phyloP scores from a whole-genome alignment of 805 yeast genomes.

The Komagataella kurtzmanii region DNA sequence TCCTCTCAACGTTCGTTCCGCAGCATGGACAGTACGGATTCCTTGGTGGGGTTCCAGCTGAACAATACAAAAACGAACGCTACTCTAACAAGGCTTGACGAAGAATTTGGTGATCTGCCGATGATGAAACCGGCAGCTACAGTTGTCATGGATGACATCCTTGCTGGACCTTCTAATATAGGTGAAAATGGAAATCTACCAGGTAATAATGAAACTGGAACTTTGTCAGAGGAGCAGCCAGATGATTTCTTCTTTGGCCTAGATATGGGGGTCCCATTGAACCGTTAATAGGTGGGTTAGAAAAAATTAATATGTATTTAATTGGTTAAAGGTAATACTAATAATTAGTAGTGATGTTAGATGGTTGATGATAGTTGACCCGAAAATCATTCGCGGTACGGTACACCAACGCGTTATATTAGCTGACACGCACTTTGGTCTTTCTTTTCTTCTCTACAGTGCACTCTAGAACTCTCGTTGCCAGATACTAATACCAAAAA shows the following conservation, averaged over 20 bases:
- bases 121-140: background rate
- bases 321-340: background rate
- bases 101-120: background rate
- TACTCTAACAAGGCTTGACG: conserved; percentile 5
- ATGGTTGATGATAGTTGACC: background rate
- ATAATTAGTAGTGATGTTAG: background rate
- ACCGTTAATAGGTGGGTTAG: background rate
- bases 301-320: too few species aligned
- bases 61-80: conserved; percentile 19
- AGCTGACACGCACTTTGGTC: background rate
- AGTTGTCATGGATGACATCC: background rate
- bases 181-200: background rate
- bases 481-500: conserved; percentile 3
- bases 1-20: conserved; percentile 11
- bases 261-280: background rate
- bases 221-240: background rate
- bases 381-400: background rate
- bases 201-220: background rate
- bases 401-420: background rate
- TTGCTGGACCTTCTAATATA: background rate
- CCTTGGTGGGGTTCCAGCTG: conserved; percentile 12
- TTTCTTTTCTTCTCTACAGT: background rate
- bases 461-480: background rate
- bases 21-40: conserved; percentile 10
- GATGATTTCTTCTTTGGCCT: background rate